A percentile compares a stretch with the other conserved stretches of the same genome.
Evolutionary conservation across 1,284 basidiomycete species (phyloP).

Genomic region (Vanrija sp.): DNA sequence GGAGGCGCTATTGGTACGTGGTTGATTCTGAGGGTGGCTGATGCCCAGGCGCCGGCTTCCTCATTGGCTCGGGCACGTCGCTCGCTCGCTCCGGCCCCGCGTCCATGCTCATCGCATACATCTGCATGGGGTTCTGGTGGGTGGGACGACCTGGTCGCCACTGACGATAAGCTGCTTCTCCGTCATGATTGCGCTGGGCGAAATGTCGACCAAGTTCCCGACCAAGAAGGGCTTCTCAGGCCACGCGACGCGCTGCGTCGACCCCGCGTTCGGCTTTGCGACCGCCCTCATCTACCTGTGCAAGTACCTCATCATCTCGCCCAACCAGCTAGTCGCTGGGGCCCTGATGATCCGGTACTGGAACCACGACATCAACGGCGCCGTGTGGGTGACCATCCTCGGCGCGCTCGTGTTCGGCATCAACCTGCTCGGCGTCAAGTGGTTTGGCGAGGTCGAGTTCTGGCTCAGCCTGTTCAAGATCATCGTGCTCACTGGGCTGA

Average conservation of each 20-base stretch:
- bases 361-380: constrained; percentile 35
- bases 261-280: constrained; percentile 37
- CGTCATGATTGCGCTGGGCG: constrained; percentile 42
- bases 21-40: not conserved
- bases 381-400: constrained; percentile 47
- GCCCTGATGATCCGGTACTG: constrained; percentile 45
- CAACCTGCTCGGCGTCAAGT: constrained; percentile 70
- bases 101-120: constrained; percentile 51
- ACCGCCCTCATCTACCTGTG: constrained; percentile 39
- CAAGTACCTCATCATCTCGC: constrained; percentile 57
- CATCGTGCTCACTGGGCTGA: constrained; percentile 57
- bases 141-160: constrained; percentile 1
- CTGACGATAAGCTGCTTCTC: constrained; percentile 20
- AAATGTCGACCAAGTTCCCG: constrained; percentile 44
- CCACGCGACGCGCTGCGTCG: constrained; percentile 36
- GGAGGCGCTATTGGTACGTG: constrained; percentile 51
- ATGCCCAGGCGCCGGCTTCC: constrained; percentile 54
- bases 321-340: constrained; percentile 49
- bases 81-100: constrained; percentile 51
- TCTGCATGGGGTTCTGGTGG: constrained; percentile 42
- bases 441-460: constrained; percentile 67
- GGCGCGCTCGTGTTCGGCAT: constrained; percentile 33
- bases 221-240: constrained; percentile 45
- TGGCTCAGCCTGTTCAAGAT: constrained; percentile 56
- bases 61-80: constrained; percentile 60